phyloP scores from a whole-genome alignment of 164 flowering plant species.

The Euptelea pleiosperma region DNA sequence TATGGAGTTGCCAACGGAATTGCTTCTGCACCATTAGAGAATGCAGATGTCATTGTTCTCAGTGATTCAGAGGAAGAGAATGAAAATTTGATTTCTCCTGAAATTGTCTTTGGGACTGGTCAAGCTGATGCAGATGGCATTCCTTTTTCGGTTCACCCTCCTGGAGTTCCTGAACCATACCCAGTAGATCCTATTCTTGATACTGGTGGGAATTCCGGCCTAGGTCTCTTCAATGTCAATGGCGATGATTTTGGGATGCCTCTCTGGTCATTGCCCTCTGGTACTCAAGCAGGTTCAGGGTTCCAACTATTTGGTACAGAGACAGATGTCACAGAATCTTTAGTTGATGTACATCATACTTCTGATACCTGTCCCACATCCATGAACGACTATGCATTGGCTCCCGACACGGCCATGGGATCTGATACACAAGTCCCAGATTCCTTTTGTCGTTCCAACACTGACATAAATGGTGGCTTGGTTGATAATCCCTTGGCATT shows the following conservation, averaged over 20 bases:
- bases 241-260: slow-evolving; percentile 63
- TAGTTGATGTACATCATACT: slow-evolving; percentile 44
- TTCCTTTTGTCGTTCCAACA: slow-evolving; percentile 29
- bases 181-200: slow-evolving; percentile 41
- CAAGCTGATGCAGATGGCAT: slow-evolving; percentile 30
- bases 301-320: slow-evolving; percentile 68
- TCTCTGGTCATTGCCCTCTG: slow-evolving; percentile 55
- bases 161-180: slow-evolving; percentile 45
- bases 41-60: slow-evolving; percentile 70
- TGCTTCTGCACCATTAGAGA: slow-evolving; percentile 34
- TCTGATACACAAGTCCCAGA: slow-evolving; percentile 39
- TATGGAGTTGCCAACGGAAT: slow-evolving; percentile 34
- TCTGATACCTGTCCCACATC: slow-evolving; percentile 38
- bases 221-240: slow-evolving; percentile 44
- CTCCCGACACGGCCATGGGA: slow-evolving; percentile 40
- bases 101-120: slow-evolving; percentile 26
- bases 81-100: slow-evolving; percentile 44
- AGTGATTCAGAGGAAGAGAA: slow-evolving; percentile 91
- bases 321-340: slow-evolving; percentile 48
- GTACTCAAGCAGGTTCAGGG: slow-evolving; percentile 43
- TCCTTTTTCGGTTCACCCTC: slow-evolving; percentile 35
- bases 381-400: slow-evolving; percentile 49
- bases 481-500: slow-evolving; percentile 78
- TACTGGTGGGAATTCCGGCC: slow-evolving; percentile 32
- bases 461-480: slow-evolving; percentile 48